These are phyloP conservation scores for Petunia secreta DNA, from an alignment of 257 asterid species.

Conservation along the genomic window DNA sequence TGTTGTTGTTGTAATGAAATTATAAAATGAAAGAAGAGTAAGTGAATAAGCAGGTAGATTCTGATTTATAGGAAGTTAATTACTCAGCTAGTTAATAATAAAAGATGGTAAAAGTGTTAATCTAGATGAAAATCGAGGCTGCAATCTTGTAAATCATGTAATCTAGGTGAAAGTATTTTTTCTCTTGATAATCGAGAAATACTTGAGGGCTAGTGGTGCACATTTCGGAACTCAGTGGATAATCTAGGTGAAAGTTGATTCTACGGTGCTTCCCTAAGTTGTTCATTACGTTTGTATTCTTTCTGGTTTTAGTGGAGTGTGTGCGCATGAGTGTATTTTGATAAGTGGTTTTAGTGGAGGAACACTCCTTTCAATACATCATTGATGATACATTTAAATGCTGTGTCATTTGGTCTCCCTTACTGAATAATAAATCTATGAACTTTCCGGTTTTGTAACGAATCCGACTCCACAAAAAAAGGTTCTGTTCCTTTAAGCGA, in stretches of 20 bases:
- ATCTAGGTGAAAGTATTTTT: no score
- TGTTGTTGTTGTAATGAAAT: no score
- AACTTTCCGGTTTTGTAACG: no score
- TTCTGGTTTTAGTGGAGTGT: neutral
- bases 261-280: neutral
- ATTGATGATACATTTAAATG: neutral
- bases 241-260: no score
- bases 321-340: neutral
- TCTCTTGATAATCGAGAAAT: no score
- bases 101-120: neutral
- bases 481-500: neutral
- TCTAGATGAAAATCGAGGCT: neutral
- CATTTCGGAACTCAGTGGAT: no score
- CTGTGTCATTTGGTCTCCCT: neutral
- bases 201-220: no score
- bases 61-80: neutral
- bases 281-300: neutral
- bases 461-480: constrained; percentile 4
- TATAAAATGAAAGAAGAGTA: no score
- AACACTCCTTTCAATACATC: neutral
- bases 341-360: neutral
- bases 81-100: neutral
- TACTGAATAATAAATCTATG: no score
- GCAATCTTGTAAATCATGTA: no score
- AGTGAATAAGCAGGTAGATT: no score